A percentile compares a stretch with the other conserved stretches of the same genome.
Conservation (phyloP, 768 basidiomycete genomes). For the Lactarius vividus region DNA sequence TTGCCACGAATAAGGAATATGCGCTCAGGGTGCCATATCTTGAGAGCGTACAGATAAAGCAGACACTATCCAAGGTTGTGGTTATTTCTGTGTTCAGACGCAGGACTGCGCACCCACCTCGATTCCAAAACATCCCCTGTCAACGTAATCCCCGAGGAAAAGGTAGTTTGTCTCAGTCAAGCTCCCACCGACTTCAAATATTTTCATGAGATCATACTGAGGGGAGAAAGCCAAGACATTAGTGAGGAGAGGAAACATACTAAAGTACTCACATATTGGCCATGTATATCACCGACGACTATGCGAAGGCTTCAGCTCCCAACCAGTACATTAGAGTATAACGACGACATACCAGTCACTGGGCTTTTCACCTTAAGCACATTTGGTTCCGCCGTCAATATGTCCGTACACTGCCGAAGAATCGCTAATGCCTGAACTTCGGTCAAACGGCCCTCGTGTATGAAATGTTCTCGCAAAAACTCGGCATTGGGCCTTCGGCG, state of each 20-base stretch:
- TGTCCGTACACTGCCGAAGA: slow-evolving; percentile 58
- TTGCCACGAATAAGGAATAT: slow-evolving; percentile 62
- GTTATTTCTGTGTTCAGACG: too few species aligned
- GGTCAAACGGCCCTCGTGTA: slow-evolving; percentile 74
- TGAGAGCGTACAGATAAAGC: slow-evolving; percentile 60
- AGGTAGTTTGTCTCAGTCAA: slow-evolving; percentile 79
- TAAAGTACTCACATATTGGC: slow-evolving; percentile 72
- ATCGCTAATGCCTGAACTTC: slow-evolving; percentile 84
- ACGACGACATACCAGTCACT: slow-evolving; percentile 68
- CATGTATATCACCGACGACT: slow-evolving; percentile 96
- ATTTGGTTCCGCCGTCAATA: slow-evolving; percentile 74
- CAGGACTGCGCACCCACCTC: slow-evolving; percentile 43
- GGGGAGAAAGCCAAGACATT: background rate
- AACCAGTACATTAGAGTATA: background rate
- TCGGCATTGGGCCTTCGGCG: slow-evolving; percentile 64
- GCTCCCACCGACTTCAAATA: slow-evolving; percentile 90
- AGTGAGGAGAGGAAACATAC: background rate
- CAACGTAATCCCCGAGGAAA: slow-evolving; percentile 94
- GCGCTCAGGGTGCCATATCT: slow-evolving; percentile 61
- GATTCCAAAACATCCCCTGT: slow-evolving; percentile 85
- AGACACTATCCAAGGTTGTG: slow-evolving; percentile 39
- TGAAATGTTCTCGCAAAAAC: slow-evolving; percentile 85
- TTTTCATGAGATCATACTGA: slow-evolving; percentile 95
- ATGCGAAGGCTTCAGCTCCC: slow-evolving; percentile 14
- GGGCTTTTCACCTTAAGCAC: slow-evolving; percentile 82